Evolutionary conservation across 2,329 filamentous ascomycete species (phyloP), one percentile per base, ranked within the genome.

Genomic region (Orbilia oligospora): DNA sequence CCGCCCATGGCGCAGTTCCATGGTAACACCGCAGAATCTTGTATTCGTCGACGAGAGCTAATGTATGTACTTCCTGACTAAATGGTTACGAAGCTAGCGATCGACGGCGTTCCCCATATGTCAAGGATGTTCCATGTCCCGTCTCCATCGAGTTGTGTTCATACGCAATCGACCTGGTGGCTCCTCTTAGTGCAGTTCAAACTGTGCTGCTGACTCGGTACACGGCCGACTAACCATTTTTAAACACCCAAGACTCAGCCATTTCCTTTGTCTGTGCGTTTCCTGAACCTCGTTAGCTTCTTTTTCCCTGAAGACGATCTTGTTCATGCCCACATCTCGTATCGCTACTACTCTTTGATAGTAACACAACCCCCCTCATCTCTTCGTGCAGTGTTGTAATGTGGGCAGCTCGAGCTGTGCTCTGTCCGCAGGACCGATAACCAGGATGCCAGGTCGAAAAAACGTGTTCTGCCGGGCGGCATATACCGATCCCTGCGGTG

Each of bases 381-480:
- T 44, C 56, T 44, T 61, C 56, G 20, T 61, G 36, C 56, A 61
- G 18, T 18, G 56, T 44, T 61, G 56, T 33, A 27, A 55, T 51
- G 48, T 68, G 36, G 33, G 48, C 18, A 68, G 36, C 49, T 68
- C 16, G 61, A 49, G 70, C 70, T 67, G 58, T 67, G 61, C 38
- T 73, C 70, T 38, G 53, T 61, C 46, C 27, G 38, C 36, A 73
- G 63, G 61, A 73, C 69, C 70, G 51, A 61, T 20, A 41, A 67
- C 70, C 61, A 67, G 70, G 61, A 66, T 73, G 61, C 61, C 24
- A 66, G 20, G 38, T 22, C 38, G 30, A 41, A 46, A 71, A 73
- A 66, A 67, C 63, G 70, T 73, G 61, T 73, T 67, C 51, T 73
- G 61, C 61, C 70, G 70, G 70, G 61, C 70, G 70, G 70, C 63